These are phyloP conservation scores for Penicillium glabrum DNA, from an alignment of 2,329 filamentous ascomycete genomes.

Conservation along the genomic window DNA sequence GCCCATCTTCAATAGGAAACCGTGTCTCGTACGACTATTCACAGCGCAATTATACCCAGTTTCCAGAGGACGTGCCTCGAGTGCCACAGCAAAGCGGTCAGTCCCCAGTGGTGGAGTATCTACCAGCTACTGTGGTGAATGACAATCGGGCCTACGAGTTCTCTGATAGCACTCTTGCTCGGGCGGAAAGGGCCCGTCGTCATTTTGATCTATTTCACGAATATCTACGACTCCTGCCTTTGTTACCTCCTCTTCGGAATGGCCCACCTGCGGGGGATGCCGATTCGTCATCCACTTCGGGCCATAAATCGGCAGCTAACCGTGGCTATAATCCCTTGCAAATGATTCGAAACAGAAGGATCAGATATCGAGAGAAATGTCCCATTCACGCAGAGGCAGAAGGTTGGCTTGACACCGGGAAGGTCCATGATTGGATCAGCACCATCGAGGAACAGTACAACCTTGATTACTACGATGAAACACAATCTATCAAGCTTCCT, in stretches of 20 bases:
- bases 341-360: constrained; percentile 85
- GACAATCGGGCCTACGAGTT: constrained; percentile 52
- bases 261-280: constrained; percentile 2
- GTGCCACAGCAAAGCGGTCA: constrained; percentile 11
- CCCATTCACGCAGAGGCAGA: constrained; percentile 71
- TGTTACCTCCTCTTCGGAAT: constrained; percentile 67
- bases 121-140: constrained; percentile 29
- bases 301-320: constrained; percentile 51
- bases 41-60: constrained; percentile 25
- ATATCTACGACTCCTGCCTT: constrained; percentile 76
- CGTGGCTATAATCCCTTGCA: constrained; percentile 88
- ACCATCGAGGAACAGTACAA: constrained; percentile 56
- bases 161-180: constrained; percentile 74
- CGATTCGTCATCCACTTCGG: constrained; percentile 20
- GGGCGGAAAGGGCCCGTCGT: constrained; percentile 80
- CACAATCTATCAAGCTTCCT: constrained; percentile 48
- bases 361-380: constrained; percentile 74
- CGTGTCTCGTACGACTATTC: constrained; percentile 14
- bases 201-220: constrained; percentile 84
- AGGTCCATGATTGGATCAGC: constrained; percentile 76
- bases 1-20: constrained; percentile 13
- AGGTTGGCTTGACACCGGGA: constrained; percentile 72
- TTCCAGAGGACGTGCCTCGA: constrained; percentile 20
- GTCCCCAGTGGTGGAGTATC: constrained; percentile 26
- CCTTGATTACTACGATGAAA: constrained; percentile 45